Evolutionary conservation across 108 stramenopile genomes (phyloP).

Genomic region (Seminavis robusta): DNA sequence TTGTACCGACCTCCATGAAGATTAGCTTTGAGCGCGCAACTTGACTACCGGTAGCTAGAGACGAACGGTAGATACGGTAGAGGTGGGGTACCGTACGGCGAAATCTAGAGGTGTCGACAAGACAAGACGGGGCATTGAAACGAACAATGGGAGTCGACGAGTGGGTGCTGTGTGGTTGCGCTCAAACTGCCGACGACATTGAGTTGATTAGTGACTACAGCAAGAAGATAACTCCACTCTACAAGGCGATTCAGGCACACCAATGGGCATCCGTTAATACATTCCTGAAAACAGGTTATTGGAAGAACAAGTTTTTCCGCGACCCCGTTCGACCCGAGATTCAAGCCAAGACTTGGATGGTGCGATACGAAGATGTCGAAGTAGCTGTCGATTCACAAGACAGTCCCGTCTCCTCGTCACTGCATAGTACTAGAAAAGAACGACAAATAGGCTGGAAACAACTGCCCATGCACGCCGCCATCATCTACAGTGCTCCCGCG

Average conservation of each 20-base stretch:
- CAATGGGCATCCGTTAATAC: conserved; percentile 56
- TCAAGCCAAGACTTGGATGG: conserved; percentile 68
- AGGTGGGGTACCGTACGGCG: too few species aligned
- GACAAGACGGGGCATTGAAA: too few species aligned
- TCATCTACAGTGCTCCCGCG: conserved; percentile 35
- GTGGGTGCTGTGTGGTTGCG: too few species aligned
- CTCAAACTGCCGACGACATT: too few species aligned
- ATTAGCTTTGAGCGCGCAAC: too few species aligned
- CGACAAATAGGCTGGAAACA: conserved; percentile 39
- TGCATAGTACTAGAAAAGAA: conserved; percentile 9
- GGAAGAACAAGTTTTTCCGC: conserved; percentile 2
- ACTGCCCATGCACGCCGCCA: conserved; percentile 45
- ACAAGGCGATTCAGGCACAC: conserved; percentile 61
- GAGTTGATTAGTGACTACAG: conserved; percentile 83
- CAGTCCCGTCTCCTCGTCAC: too few species aligned
- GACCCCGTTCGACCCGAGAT: conserved; percentile 1
- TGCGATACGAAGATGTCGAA: conserved; percentile 48
- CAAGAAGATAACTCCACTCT: conserved; percentile 58
- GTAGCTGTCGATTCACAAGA: too few species aligned
- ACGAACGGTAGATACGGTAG: too few species aligned
- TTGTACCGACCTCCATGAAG: too few species aligned
- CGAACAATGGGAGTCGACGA: too few species aligned
- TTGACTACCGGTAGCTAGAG: too few species aligned
- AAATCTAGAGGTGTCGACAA: too few species aligned
- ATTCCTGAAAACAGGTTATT: conserved; percentile 34